Evolutionary conservation across 305 asterid genomes (phyloP).

Genomic region (Coffea humblotiana): DNA sequence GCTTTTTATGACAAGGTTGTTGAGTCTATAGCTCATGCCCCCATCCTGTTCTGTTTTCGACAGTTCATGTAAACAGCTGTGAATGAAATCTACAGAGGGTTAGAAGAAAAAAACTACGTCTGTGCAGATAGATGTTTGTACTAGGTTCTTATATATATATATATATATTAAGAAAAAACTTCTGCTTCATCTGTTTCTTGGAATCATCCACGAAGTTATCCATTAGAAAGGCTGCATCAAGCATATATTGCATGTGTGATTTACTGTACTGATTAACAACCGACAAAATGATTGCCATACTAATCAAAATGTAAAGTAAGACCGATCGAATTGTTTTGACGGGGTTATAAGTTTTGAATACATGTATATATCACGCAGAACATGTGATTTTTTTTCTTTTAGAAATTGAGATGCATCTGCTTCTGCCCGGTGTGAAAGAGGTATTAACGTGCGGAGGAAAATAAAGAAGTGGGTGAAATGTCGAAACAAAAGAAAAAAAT

Average conservation of each 20-base stretch:
- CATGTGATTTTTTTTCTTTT: background rate
- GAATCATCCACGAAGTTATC: constrained; percentile 1
- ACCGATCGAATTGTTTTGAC: background rate
- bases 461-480: no score
- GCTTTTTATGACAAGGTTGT: background rate
- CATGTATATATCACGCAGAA: background rate
- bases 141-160: background rate
- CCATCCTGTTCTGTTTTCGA: background rate
- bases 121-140: background rate
- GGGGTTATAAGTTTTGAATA: background rate
- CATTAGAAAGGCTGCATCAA: no score
- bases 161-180: background rate
- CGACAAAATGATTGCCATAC: background rate
- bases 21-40: constrained; percentile 1
- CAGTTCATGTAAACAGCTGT: constrained; percentile 2
- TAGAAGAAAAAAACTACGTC: background rate
- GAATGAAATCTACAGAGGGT: constrained; percentile 17
- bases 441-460: no score
- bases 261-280: no score
- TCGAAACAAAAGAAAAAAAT: no score
- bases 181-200: background rate
- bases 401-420: no score
- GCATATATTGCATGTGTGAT: no score
- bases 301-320: background rate
- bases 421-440: no score